Evolutionary conservation across 176 grass and related monocot genomes (phyloP), one percentile per base, ranked within the genome.

Genomic region (Leersia perrieri): DNA sequence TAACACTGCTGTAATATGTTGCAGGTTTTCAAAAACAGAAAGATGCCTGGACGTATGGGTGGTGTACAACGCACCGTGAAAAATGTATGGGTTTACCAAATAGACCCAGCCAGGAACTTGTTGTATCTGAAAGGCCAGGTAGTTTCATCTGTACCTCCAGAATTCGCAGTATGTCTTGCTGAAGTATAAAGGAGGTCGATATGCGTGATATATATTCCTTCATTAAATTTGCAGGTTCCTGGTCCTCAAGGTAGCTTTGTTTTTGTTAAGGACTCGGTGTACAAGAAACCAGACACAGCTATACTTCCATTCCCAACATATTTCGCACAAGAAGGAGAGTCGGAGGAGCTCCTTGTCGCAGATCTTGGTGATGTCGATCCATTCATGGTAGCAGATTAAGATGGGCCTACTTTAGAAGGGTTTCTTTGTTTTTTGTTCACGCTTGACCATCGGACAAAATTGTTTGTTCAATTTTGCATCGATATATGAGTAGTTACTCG

Each of bases 81-180:
- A 83, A 99, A 99, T 88, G 97, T 99, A 35, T 99, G 97, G 97
- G 82, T 96, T 63, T 99, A 99, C 58, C 94, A 96, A 93, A 93
- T 96, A 60, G 93, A 96, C 25, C 96, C 97, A 51, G 87, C 87
- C n/a, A 92, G 97, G 88, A 99, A 99, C 70, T 86, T 99, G 15
- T 88, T 99, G 57, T 95, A 87, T 88, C 78, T 96, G 67, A 99
- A 86, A 88, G 97, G 97, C 73, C 97, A 99, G 93, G 97, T 99
- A 89, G 60, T 40, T 60, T 33, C 28, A 34, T 49, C 44, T 60
- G 35, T 72, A 67, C 53, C 53, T 58, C 25, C 7, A 3, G 8
- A 58, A 14, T 13, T 41, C 27, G 14, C 5, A 66, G 8, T 32
- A 61, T 40, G 49, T 70, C 28, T 70, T 63, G 23, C 23, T 63